phyloP scores from a whole-genome alignment of 179 eudicot species.

The Spergularia azorica region DNA sequence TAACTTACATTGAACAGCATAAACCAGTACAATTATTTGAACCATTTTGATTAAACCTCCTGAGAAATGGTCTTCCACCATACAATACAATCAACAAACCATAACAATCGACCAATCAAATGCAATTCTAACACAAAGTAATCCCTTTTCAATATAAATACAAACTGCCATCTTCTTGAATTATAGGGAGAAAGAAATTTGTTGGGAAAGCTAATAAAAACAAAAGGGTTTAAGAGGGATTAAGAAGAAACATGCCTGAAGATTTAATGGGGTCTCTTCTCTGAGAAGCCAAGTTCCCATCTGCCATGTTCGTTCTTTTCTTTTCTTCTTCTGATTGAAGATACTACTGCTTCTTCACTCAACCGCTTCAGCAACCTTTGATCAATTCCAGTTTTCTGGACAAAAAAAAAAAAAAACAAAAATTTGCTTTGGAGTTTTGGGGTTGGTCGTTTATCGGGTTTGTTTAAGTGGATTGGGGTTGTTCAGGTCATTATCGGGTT shows the following conservation, averaged over 20 bases:
- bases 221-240: background rate
- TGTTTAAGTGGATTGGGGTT: too few species aligned
- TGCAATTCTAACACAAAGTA: background rate
- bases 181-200: too few species aligned
- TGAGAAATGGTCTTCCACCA: background rate
- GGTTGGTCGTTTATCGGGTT: too few species aligned
- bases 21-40: background rate
- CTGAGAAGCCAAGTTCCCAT: constrained; percentile 47
- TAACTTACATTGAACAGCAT: background rate
- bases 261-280: constrained; percentile 67
- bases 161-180: too few species aligned
- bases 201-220: too few species aligned
- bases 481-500: too few species aligned
- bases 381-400: too few species aligned
- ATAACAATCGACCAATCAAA: background rate
- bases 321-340: background rate
- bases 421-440: too few species aligned
- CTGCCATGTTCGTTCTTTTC: constrained; percentile 50
- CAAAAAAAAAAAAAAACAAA: too few species aligned
- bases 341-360: too few species aligned
- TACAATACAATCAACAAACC: background rate
- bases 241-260: constrained; percentile 44
- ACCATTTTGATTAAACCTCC: background rate
- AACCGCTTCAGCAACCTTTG: too few species aligned
- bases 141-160: background rate